Conservation (phyloP, 2,329 filamentous ascomycete species). For the Metarhizium brunneum region DNA sequence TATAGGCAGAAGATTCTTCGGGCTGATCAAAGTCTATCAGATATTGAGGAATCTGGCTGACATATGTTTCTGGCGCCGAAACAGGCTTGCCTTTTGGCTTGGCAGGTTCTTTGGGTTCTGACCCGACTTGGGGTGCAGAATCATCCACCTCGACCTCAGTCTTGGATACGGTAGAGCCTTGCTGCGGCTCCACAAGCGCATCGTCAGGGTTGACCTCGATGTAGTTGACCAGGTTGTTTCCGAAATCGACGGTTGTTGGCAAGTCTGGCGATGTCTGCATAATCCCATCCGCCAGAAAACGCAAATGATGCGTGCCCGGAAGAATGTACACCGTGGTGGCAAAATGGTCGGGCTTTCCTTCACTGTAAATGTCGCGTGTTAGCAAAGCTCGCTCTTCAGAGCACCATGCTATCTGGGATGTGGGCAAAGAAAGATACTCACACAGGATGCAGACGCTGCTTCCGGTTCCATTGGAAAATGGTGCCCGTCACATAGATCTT, state of each 20-base stretch:
- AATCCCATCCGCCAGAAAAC: constrained; percentile 89
- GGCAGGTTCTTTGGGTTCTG: constrained; percentile 30
- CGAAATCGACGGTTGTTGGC: constrained; percentile 94
- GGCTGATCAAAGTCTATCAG: constrained; percentile 78
- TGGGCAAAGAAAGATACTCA: constrained; percentile 40
- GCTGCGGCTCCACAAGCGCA: constrained; percentile 30
- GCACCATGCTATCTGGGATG: background rate
- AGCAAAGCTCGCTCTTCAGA: background rate
- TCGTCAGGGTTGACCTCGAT: constrained; percentile 84
- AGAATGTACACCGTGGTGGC: constrained; percentile 73
- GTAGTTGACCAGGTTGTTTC: constrained; percentile 97
- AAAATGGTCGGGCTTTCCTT: constrained; percentile 53
- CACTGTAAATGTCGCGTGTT: constrained; percentile 24
- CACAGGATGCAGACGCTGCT: constrained; percentile 79
- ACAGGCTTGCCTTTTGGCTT: constrained; percentile 46
- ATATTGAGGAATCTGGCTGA: constrained; percentile 70
- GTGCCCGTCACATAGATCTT: constrained; percentile 96
- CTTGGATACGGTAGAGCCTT: constrained; percentile 10
- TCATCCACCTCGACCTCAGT: constrained; percentile 5
- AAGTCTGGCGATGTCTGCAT: constrained; percentile 83
- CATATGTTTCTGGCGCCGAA: constrained; percentile 52
- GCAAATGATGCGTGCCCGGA: constrained; percentile 91
- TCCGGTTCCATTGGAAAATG: constrained; percentile 95
- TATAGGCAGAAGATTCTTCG: constrained; percentile 67
- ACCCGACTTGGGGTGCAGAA: constrained; percentile 2